Base-by-base conservation (phyloP, 805 yeast genomes). In the Ogataea nitratoaversa region DNA sequence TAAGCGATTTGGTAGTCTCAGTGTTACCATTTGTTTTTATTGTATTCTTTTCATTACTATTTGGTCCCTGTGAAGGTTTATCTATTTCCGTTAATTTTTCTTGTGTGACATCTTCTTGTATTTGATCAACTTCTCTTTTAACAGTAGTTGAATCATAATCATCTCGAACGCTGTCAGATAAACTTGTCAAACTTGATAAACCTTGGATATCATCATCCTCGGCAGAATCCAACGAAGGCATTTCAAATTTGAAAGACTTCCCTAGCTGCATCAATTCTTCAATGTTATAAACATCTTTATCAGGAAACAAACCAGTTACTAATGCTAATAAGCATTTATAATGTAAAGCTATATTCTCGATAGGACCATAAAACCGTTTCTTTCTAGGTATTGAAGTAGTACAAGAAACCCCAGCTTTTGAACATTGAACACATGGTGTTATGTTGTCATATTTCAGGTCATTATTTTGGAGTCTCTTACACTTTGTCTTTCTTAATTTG, bases 271-370 rank as follows among this genome's bases (percentile, higher is more conserved):
- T 60, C 30, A 73, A 42, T 19, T 63, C 68, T 30, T 69, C 71
- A 29, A 70, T 65, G 40, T 63, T 68, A 46, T 67, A 65, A 22
- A 67, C 60, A 44, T 72, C 76, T 16, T 63, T 56, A 35, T 70
- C 69, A 0, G 76, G 77, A 42, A 67, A 69, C 4, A 72, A 49
- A 0, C 71, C 71, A 8, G 61, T 55, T 2, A 70, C 65, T 19
- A 72, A 43, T 12, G 63, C 54, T 24, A 63, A 36, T 6, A 72
- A 54, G 30, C 72, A 67, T 43, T 64, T 67, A 43, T 71, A 70
- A 48, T 72, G 77, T 8, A 65, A 48, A 0, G 68, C 64, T 18
- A 70, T 56, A 43, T 70, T 67, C 43, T 70, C 72, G 5, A 67
- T 56, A 1, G 73, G 68, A 0, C 71, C 72, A 41, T 62, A 60